Evolutionary conservation across 1,139 yeast genomes (phyloP), one percentile per base, ranked within the genome.

Genomic region (Nakaseomyces delphensis): DNA sequence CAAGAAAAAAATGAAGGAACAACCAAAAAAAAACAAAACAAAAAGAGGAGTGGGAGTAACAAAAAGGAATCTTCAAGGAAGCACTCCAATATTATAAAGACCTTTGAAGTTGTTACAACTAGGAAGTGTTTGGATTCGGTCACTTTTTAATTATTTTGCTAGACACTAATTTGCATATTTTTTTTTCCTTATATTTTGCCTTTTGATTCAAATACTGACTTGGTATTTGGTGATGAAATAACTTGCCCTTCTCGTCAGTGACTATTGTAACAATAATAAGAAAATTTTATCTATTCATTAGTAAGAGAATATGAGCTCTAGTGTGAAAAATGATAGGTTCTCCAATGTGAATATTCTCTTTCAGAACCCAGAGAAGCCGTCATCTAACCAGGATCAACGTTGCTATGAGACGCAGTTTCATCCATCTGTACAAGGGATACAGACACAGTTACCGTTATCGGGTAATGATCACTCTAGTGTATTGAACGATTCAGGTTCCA

Each of bases 261-360:
- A n/a, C n/a, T n/a, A n/a, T n/a, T n/a, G n/a, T n/a, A n/a, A n/a
- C n/a, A n/a, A n/a, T n/a, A n/a, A n/a, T n/a, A 21, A 21, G 10
- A 21, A 27, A 11, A n/a, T 27, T 11, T 27, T 27, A 11, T 7
- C 31, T 14, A 14, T 6, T 5, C 4, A 14, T 7, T 6, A 14
- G 14, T 14, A 28, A 31, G 35, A 31, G 18, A 19, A 31, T 19
- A 31, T 31, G 35, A 31, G 35, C n/a, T 10, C 23, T n/a, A 13
- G 14, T 18, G 27, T 21, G 15, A 33, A 33, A 14, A 20, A 33
- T 13, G 27, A 21, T 14, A 20, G 37, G 18, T 33, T 33, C 18
- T 33, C 37, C 1, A 33, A 33, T 20, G 37, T 33, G 16, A 33
- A 21, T 33, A 20, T 33, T 5, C 16, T 33, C 6, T 33, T 20